Conservation (phyloP, 73 alveolate species). For the Paramecium caudatum region DNA sequence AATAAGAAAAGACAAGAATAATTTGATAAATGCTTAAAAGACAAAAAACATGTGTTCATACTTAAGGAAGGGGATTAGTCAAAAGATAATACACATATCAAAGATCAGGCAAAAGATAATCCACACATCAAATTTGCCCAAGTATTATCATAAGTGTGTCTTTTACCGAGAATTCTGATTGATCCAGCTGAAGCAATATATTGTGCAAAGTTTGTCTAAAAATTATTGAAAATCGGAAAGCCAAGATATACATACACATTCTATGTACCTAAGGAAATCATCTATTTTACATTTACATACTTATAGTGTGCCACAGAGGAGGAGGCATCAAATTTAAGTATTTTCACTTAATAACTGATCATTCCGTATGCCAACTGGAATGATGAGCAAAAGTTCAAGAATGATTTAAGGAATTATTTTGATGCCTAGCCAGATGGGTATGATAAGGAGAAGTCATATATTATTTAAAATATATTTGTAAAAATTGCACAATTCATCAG, state of each 20-base stretch:
- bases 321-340: constrained; percentile 48
- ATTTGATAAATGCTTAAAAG: constrained; percentile 44
- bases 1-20: constrained; percentile 50
- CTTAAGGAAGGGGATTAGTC: constrained; percentile 17
- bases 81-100: constrained; percentile 8
- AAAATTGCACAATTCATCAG: constrained; percentile 18
- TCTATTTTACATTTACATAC: constrained; percentile 16
- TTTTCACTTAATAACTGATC: constrained; percentile 43
- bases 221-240: constrained; percentile 19
- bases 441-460: constrained; percentile 13
- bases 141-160: constrained; percentile 24
- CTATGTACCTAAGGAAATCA: constrained; percentile 1
- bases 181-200: constrained; percentile 66
- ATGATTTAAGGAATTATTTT: constrained; percentile 18
- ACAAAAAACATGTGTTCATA: background rate
- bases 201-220: constrained; percentile 60
- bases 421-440: background rate
- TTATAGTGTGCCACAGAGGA: constrained; percentile 53
- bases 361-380: constrained; percentile 65
- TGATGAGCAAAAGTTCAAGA: constrained; percentile 34
- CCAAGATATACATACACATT: constrained; percentile 15
- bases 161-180: constrained; percentile 41
- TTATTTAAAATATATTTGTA: background rate
- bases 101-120: constrained; percentile 4
- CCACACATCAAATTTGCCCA: constrained; percentile 36